Conservation (phyloP, 345 rosid species). For the Punica granatum region DNA sequence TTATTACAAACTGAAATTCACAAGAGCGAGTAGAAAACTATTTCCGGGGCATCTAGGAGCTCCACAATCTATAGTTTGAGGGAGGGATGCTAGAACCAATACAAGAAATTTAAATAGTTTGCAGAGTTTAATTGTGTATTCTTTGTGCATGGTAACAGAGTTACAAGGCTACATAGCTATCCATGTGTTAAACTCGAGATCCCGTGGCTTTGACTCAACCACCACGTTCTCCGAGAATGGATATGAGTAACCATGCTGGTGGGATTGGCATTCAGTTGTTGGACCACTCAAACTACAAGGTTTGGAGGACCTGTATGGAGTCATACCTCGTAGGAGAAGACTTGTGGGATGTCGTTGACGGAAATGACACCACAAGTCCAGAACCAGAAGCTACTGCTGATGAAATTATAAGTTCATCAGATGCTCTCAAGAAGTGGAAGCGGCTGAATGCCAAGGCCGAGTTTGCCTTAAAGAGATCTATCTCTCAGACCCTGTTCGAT, state of each 20-base stretch:
- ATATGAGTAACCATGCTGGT: too few relatives aligned
- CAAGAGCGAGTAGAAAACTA: too few relatives aligned
- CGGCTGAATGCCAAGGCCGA: background rate
- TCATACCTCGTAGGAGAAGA: background rate
- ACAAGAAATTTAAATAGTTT: too few relatives aligned
- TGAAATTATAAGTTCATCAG: too few relatives aligned
- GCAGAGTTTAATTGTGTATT: too few relatives aligned
- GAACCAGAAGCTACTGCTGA: background rate
- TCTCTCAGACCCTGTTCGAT: background rate
- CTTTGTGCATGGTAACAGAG: background rate
- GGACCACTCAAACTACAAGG: background rate
- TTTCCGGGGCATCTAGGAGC: too few relatives aligned
- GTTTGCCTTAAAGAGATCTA: background rate
- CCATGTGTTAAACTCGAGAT: background rate
- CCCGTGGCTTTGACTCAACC: background rate
- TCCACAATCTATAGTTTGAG: too few relatives aligned
- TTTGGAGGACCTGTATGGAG: background rate
- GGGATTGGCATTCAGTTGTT: background rate
- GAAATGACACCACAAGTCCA: background rate
- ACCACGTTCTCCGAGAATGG: too few relatives aligned
- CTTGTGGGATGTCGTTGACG: background rate
- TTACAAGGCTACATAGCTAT: background rate
- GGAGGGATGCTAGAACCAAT: too few relatives aligned
- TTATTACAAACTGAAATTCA: too few relatives aligned
- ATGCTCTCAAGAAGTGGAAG: background rate